Base-by-base conservation (phyloP, 2,329 filamentous ascomycete genomes). In the Colletotrichum eleusines region DNA sequence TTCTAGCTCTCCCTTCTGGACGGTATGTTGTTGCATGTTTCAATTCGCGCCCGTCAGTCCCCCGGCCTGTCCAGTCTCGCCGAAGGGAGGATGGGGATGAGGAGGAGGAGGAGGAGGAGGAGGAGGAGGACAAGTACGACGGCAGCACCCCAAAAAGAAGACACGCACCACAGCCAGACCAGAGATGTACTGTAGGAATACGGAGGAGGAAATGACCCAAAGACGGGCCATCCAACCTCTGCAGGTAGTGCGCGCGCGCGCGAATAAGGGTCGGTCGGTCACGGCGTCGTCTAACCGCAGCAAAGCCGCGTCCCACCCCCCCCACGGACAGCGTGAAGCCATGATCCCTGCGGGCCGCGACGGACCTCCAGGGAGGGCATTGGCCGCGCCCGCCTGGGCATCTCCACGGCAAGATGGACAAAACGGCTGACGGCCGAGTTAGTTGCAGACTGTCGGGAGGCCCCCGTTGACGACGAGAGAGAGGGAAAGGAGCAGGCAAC, bases 311-410 rank as follows among this genome's bases (percentile, higher is more conserved):
- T 38, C 35, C 9, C 35, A 11, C 12, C 2, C 2, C 35, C 35
- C 35, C 35, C 35, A 8, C 33, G n/a, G n/a, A n/a, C n/a, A 5
- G 33, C 42, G 33, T 33, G 57, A 69, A 68, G 68, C 59, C 59
- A 48, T 58, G 64, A 54, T 59, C 65, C 65, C 65, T 71, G 63
- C 63, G 51, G 51, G 28, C 58, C 23, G 38, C 54, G 33, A 62
- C 57, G 64, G 57, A 62, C 58, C 18, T 46, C 33, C 20, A 67
- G 57, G 67, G 63, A 50, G 58, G 42, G 69, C 69, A 69, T 38
- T 68, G 69, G 57, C 53, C 65, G 67, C 71, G 69, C 57, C 53
- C 65, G 67, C 71, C 31, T 48, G 46, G 46, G 35, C 40, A 66
- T 66, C 62, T 62, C 62, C 61, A 54, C 44, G 38, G n/a, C n/a